Evolutionary conservation across 2,329 filamentous ascomycete genomes (phyloP).

Genomic region (Paraconiothyrium sp.): DNA sequence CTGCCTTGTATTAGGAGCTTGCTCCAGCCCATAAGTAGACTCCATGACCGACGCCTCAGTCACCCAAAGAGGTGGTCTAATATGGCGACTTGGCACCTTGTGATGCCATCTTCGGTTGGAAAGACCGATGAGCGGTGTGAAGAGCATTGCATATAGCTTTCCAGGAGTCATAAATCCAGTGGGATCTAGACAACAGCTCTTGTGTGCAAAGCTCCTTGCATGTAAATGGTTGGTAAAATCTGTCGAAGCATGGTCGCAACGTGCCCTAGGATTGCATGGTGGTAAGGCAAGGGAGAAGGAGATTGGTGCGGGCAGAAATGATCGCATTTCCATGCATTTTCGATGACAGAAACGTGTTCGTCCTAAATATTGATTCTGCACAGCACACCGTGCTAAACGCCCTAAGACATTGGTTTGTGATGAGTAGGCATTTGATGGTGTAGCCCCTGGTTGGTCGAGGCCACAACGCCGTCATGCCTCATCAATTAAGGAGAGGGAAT

Average conservation of each 20-base stretch:
- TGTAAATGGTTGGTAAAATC: not conserved
- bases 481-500: not conserved
- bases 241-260: constrained; percentile 1
- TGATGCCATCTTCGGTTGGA: constrained; percentile 2
- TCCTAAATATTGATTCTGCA: not conserved
- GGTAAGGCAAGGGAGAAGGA: not conserved
- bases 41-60: not conserved
- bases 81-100: not conserved
- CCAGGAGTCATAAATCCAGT: not conserved
- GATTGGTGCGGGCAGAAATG: not conserved
- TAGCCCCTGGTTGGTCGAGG: not conserved
- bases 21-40: not conserved
- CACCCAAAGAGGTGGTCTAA: not conserved
- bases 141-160: not conserved
- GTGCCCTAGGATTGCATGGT: not conserved
- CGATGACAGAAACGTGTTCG: too few species aligned
- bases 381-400: not conserved
- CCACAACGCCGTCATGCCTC: not conserved
- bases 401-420: not conserved
- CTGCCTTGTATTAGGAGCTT: not conserved
- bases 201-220: not conserved
- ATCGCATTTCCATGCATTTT: too few species aligned
- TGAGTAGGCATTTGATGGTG: not conserved
- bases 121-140: constrained; percentile 5
- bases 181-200: not conserved